Percentiles rank a stretch among this genome's conserved stretches.
Conservation (phyloP, 2,329 filamentous ascomycete species). For the Epichloe gansuensis region DNA sequence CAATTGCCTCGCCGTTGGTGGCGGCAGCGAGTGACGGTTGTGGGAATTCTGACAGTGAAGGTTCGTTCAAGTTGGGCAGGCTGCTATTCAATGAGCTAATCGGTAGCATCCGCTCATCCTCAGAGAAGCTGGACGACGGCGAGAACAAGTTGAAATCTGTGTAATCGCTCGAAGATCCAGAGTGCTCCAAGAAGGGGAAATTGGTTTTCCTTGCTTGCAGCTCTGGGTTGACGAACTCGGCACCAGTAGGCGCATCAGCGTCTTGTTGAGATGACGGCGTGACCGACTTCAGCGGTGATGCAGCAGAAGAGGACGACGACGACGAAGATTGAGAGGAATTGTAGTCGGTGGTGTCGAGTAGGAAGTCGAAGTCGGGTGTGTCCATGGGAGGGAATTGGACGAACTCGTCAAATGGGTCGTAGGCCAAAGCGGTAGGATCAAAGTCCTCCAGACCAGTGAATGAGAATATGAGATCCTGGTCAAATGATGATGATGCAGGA, state of each 20-base stretch:
- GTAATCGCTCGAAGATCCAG: slow-evolving; percentile 25
- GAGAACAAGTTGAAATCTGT: slow-evolving; percentile 46
- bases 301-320: slow-evolving; percentile 15
- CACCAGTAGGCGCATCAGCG: slow-evolving; percentile 5
- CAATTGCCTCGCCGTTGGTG: not conserved
- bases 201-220: slow-evolving; percentile 2
- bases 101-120: slow-evolving; percentile 33
- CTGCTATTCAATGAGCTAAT: slow-evolving; percentile 11
- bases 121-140: slow-evolving; percentile 33
- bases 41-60: slow-evolving; percentile 3
- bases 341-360: slow-evolving; percentile 29
- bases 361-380: slow-evolving; percentile 32
- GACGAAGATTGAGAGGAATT: slow-evolving; percentile 25
- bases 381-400: slow-evolving; percentile 29
- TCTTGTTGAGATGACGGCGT: slow-evolving; percentile 17
- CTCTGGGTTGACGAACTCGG: slow-evolving; percentile 3
- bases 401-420: slow-evolving; percentile 33
- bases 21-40: not conserved
- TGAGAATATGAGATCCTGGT: slow-evolving; percentile 12
- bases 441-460: slow-evolving; percentile 12
- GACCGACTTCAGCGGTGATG: slow-evolving; percentile 14
- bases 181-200: slow-evolving; percentile 27
- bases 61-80: slow-evolving; percentile 6
- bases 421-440: slow-evolving; percentile 6
- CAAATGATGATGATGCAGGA: slow-evolving; percentile 7